A percentile compares a stretch with the other conserved stretches of the same genome.
Conservation (phyloP, 257 asterid species). For the Perilla frutescens region DNA sequence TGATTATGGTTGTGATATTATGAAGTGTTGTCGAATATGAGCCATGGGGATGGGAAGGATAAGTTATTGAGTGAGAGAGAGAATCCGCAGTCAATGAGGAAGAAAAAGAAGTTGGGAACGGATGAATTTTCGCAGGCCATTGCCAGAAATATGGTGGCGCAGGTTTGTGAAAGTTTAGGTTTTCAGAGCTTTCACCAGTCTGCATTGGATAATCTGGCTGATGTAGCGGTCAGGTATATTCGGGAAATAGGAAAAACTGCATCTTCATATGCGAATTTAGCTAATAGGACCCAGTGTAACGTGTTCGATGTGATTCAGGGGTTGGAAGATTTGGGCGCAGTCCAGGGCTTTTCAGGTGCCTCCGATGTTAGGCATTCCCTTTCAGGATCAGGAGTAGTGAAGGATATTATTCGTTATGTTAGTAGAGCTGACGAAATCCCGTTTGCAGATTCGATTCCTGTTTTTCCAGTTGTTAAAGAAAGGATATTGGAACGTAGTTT, state of each 20-base stretch:
- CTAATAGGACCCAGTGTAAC: slow-evolving; percentile 68
- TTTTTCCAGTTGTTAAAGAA: slow-evolving; percentile 66
- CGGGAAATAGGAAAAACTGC: slow-evolving; percentile 63
- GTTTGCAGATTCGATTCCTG: slow-evolving; percentile 63
- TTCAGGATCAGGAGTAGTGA: slow-evolving; percentile 59
- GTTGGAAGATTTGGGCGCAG: slow-evolving; percentile 62
- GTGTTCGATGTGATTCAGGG: slow-evolving; percentile 77
- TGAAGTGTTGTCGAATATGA: slow-evolving; percentile 69
- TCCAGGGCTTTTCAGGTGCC: slow-evolving; percentile 54
- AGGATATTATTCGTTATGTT: slow-evolving; percentile 56
- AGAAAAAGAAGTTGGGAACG: slow-evolving; percentile 45
- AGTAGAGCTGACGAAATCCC: slow-evolving; percentile 67
- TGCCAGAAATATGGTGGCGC: slow-evolving; percentile 56
- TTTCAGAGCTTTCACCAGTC: slow-evolving; percentile 78
- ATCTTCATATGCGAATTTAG: slow-evolving; percentile 57
- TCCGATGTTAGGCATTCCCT: slow-evolving; percentile 59
- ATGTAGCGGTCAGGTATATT: slow-evolving; percentile 72
- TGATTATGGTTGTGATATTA: slow-evolving; percentile 47
- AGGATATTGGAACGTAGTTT: slow-evolving; percentile 49
- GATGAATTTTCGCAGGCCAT: slow-evolving; percentile 61
- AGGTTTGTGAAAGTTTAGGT: slow-evolving; percentile 66
- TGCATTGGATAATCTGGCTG: slow-evolving; percentile 70
- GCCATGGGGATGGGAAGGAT: slow-evolving; percentile 72
- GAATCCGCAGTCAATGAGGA: slow-evolving; percentile 42
- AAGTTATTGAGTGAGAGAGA: slow-evolving; percentile 48